Evolutionary conservation across 805 yeast species (phyloP), one percentile per base, ranked within the genome.

Genomic region (Zygoascus flipseniorum): DNA sequence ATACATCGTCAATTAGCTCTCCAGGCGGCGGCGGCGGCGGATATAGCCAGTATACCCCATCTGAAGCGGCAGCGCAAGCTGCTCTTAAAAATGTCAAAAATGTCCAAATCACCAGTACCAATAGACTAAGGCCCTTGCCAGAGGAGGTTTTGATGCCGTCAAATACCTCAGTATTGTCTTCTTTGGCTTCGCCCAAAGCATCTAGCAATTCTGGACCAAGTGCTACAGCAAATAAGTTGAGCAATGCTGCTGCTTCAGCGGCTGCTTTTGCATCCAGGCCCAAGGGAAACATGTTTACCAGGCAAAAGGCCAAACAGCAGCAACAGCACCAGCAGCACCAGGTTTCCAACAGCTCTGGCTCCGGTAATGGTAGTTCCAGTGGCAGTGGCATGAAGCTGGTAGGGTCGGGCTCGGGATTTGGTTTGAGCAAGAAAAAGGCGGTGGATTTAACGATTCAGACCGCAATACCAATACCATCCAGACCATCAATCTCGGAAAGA

Each of bases 181-280:
- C 45, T 8, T 3, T 39, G 18, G 19, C 43, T 6, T 16, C 42
- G 8, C 44, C 37, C 26, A 20, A 39, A 5, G 5, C 23, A 11
- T 9, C 26, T 3, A 8, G 28, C 16, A 20, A 14, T n/a, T 31
- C 44, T 26, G n/a, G 16, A 14, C 2, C 18, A 8, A 13, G 19
- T 9, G n/a, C 50, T 8, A 32, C 43, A 13, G 51, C 52, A 18
- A 57, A 57, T 43, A 57, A 57, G 39, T 35, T 58, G 20, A 52
- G 56, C 23, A 57, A 47, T 9, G 65, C 62, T 1, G 69, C 69
- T 2, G 68, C 67, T 5, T 58, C 69, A 5, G 69, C 69, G 1
- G 68, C 68, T 14, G 68, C 65, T 2, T 56, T 65, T 13, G 62
- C 67, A 14, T 47, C 61, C 42, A 53, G 56, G 16, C 59, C 62